Conservation (phyloP, 108 stramenopile genomes). For the Stephanodiscus triporus region DNA sequence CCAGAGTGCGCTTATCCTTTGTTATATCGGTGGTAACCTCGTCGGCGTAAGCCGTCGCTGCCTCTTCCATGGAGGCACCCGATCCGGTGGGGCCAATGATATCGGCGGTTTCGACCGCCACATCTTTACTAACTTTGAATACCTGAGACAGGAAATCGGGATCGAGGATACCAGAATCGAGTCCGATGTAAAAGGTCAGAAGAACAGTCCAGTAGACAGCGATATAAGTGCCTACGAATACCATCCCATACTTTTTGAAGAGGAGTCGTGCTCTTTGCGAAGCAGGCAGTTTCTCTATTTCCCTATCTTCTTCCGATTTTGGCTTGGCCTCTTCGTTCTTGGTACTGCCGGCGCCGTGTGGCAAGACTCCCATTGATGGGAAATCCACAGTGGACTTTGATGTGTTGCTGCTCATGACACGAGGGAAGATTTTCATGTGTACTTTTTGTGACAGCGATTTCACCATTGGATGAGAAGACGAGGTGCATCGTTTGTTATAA, state of each 20-base stretch:
- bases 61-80: slow-evolving; percentile 50
- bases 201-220: slow-evolving; percentile 68
- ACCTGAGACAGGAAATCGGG: slow-evolving; percentile 56
- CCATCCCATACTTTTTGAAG: slow-evolving; percentile 63
- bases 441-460: not conserved
- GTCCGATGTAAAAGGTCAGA: slow-evolving; percentile 55
- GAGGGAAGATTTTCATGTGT: not conserved
- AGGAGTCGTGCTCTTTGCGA: slow-evolving; percentile 29
- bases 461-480: not conserved
- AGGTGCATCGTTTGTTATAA: not conserved
- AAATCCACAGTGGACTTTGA: not conserved
- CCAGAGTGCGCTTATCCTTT: slow-evolving; percentile 58
- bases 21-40: slow-evolving; percentile 50
- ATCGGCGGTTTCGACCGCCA: slow-evolving; percentile 50
- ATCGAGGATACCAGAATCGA: slow-evolving; percentile 79
- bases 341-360: not conserved
- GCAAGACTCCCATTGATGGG: not conserved
- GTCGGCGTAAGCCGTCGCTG: slow-evolving; percentile 36
- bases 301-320: slow-evolving; percentile 6
- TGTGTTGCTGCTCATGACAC: not conserved
- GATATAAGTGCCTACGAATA: slow-evolving; percentile 77
- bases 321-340: slow-evolving; percentile 6
- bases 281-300: slow-evolving; percentile 11
- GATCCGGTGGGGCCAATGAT: slow-evolving; percentile 44
- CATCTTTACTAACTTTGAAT: slow-evolving; percentile 47